Evolutionary conservation across 2,329 filamentous ascomycete species (phyloP), one percentile per base, ranked within the genome.

Genomic region (Phoma sp.): DNA sequence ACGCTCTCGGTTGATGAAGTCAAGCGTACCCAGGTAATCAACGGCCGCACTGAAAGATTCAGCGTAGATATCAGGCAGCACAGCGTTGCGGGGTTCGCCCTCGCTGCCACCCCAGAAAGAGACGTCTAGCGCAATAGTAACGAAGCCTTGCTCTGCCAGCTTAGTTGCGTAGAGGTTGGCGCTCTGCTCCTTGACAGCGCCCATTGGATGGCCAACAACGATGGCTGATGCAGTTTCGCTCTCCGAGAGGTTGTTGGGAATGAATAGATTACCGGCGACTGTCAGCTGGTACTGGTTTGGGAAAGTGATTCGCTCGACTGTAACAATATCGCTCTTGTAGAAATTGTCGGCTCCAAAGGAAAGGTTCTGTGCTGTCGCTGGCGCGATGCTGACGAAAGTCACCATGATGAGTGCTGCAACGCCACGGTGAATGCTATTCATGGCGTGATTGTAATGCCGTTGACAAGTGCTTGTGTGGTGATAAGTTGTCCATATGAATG

Each of bases 11-110:
- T 42, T 17, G 4, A 42, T 15, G 10, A 30, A 29, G 17, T 17
- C 38, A 3, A 42, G 38, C 2, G 25, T 29, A 7, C 17, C 38
- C 4, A 74, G 66, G 14, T 69, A 73, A 53, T 72, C 69, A 14
- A 73, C 68, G 3, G 68, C 69, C 2, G 67, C 67, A 50, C 68
- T 72, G 45, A 70, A 72, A 1, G 64, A 53, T 39, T 73, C 69
- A 0, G 67, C 55, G 47, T 67, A 73, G 14, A 63, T 26, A 1
- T 72, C 68, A 2, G 62, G 56, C 2, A 52, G 58, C 1, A 72
- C 69, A 2, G 59, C 62, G 20, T 71, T 66, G 20, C 63, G 63
- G n/a, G 65, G 59, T 38, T 66, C 55, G 33, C 68, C 69, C 0
- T 61, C 57, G 53, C 66, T 70, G 21, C 53, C 60, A 23, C 69